Evolutionary conservation across 129 eudicot species (phyloP), one percentile per base, ranked within the genome.

Genomic region (Ambrosia artemisiifolia): DNA sequence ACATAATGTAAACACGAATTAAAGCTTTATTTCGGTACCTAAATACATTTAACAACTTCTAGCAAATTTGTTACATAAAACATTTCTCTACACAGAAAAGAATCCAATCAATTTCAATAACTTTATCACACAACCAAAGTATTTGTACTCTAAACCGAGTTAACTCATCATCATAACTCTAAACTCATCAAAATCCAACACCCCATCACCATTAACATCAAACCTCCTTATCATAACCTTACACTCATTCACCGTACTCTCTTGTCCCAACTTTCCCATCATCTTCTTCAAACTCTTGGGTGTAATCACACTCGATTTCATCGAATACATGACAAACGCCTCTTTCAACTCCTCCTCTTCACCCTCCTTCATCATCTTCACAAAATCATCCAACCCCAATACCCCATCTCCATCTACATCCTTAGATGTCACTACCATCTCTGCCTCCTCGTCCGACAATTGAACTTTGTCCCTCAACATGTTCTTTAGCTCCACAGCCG

Each of bases 141-240:
- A 38, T 38, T 38, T 38, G 43, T 5, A 38, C 7, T 38, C 43
- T 38, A 7, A 38, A 38, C 44, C 9, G 44, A 40, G 24, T 48
- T 38, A 65, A 5, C 11, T 64, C 87, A 83, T 83, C 87, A 83
- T 83, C 10, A 33, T 24, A 24, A 24, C 57, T 16, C 65, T 51
- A 59, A 83, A 79, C 59, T 83, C 87, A 7, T 83, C 82, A 43
- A 79, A 83, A 70, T 75, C 67, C 50, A 83, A 66, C 30, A 79
- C 81, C 5, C 84, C 87, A 62, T 83, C 87, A 1, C 84, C 86
- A 63, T 85, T 79, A 43, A 82, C 84, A 35, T 85, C 89, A n/a
- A 78, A 85, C 16, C 20, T 53, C 13, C 76, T 24, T 11, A 85
- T 85, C 84, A 85, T 85, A n/a, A 14, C 5, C 71, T 74, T 66